Evolutionary conservation across 768 basidiomycete species (phyloP).

Genomic region (Macrolepiota fuliginosa): DNA sequence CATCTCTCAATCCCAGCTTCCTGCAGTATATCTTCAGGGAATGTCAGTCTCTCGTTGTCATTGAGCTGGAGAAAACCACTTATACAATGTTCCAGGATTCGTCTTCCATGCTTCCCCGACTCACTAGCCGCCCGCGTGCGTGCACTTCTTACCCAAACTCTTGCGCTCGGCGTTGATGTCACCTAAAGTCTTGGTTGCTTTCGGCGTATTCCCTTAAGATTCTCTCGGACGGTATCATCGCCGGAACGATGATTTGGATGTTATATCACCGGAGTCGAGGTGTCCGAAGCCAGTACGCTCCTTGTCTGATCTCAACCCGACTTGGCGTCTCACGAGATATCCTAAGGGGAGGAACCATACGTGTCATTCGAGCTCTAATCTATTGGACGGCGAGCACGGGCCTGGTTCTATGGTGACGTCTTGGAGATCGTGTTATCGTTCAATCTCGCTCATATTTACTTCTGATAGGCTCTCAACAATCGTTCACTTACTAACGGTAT

Average conservation of each 20-base stretch:
- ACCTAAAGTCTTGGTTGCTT: background rate
- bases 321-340: background rate
- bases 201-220: slow-evolving; percentile 1
- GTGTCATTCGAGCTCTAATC: background rate
- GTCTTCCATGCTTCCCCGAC: background rate
- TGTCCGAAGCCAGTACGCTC: background rate
- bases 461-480: slow-evolving; percentile 1
- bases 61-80: background rate
- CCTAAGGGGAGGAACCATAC: slow-evolving; percentile 1
- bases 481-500: background rate
- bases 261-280: background rate
- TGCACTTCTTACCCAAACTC: too few species aligned
- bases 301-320: background rate
- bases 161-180: background rate
- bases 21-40: background rate
- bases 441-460: background rate
- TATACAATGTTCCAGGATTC: background rate
- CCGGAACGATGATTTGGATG: slow-evolving; percentile 3
- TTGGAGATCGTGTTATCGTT: background rate
- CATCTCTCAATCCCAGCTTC: background rate
- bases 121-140: background rate
- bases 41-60: background rate
- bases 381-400: slow-evolving; percentile 6
- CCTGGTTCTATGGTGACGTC: background rate
- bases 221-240: slow-evolving; percentile 3